Conservation (phyloP, 352 stramenopile genomes). For the Phytophthora litchii region DNA sequence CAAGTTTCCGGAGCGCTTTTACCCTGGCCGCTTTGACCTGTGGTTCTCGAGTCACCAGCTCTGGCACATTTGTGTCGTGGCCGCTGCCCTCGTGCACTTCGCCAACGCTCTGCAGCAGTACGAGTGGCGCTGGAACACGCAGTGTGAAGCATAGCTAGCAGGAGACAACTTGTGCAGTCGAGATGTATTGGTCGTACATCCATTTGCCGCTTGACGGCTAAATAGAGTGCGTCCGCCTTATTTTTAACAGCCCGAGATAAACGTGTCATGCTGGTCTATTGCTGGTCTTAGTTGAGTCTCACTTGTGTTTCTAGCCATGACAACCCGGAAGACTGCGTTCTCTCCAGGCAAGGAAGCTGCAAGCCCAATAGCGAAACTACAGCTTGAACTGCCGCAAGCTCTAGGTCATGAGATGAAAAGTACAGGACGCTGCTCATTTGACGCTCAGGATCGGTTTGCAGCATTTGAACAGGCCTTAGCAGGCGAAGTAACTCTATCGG, state of each 20-base stretch:
- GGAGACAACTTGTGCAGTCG: slow-evolving; percentile 4
- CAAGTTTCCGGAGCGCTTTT: slow-evolving; percentile 86
- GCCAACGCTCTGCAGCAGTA: slow-evolving; percentile 85
- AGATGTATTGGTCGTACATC: slow-evolving; percentile 24
- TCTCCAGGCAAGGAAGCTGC: slow-evolving; percentile 11
- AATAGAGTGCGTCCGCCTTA: slow-evolving; percentile 32
- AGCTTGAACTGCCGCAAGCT: slow-evolving; percentile 21
- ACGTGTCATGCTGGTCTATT: slow-evolving; percentile 15
- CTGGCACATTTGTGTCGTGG: slow-evolving; percentile 89
- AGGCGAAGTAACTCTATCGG: slow-evolving; percentile 11
- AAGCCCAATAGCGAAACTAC: slow-evolving; percentile 16
- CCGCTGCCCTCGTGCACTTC: slow-evolving; percentile 87
- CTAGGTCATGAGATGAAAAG: slow-evolving; percentile 28
- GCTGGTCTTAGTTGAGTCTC: slow-evolving; percentile 4
- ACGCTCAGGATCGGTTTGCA: slow-evolving; percentile 40
- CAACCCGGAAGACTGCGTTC: slow-evolving; percentile 5
- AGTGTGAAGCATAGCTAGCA: slow-evolving; percentile 64
- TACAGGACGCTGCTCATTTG: slow-evolving; percentile 50
- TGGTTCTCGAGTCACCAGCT: slow-evolving; percentile 89
- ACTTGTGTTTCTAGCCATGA: slow-evolving; percentile 1
- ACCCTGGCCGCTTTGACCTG: slow-evolving; percentile 84
- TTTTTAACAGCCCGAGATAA: slow-evolving; percentile 24
- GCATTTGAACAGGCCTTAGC: slow-evolving; percentile 31
- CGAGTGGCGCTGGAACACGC: slow-evolving; percentile 85
- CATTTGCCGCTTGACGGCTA: slow-evolving; percentile 13